Conservation (phyloP, 306 rosid genomes). For the Trifolium fragiferum region DNA sequence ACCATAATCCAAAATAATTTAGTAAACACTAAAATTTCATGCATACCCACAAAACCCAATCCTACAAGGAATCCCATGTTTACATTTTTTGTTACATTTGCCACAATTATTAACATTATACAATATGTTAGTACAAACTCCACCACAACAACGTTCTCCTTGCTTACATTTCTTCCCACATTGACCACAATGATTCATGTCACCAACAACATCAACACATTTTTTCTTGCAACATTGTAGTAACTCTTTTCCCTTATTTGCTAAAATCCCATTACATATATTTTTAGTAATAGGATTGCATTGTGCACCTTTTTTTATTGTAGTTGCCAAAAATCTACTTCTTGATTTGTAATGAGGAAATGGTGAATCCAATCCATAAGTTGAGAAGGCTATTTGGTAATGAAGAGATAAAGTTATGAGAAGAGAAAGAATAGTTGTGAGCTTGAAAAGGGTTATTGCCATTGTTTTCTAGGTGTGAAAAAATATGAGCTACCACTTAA, state of each 20-base stretch:
- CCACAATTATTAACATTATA: constrained; percentile 10
- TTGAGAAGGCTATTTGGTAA: background rate
- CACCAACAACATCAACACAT: background rate
- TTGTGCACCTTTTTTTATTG: background rate
- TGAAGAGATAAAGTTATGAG: background rate
- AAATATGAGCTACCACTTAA: background rate
- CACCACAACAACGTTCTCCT: constrained; percentile 5
- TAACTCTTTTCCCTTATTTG: background rate
- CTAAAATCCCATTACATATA: constrained; percentile 10
- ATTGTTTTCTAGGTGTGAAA: background rate
- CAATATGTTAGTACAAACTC: constrained; percentile 7
- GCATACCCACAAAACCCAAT: constrained; percentile 17
- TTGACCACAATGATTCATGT: constrained; percentile 11
- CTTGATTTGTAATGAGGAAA: constrained; percentile 2
- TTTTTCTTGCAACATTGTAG: constrained; percentile 13
- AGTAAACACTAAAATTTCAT: background rate
- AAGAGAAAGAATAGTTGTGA: background rate
- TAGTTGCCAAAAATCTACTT: constrained; percentile 8
- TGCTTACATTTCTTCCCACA: constrained; percentile 6
- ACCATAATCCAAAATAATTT: background rate
- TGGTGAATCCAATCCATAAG: background rate
- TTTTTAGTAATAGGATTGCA: constrained; percentile 3
- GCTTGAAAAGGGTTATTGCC: background rate
- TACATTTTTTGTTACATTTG: constrained; percentile 15
- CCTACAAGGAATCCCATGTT: background rate